phyloP scores from a whole-genome alignment of 441 rosid genomes.

The Pelargonium hybrid region DNA sequence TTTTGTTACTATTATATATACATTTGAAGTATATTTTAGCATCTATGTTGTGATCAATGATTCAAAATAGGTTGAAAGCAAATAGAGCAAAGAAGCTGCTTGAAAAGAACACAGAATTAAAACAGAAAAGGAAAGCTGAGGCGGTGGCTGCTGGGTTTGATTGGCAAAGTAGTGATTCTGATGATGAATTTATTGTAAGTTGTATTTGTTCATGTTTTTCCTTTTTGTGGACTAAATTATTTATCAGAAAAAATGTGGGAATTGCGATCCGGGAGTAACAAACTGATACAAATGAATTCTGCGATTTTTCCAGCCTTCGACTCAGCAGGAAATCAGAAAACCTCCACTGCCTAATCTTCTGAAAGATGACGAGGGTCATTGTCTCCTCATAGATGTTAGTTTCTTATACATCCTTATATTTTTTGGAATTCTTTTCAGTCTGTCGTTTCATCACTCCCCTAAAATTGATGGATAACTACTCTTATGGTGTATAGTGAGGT shows the following conservation, averaged over 20 bases:
- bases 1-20: neutral
- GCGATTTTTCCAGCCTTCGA: no score
- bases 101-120: constrained; percentile 44
- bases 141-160: constrained; percentile 56
- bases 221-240: neutral
- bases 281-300: neutral
- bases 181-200: constrained; percentile 59
- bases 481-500: no score
- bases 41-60: no score
- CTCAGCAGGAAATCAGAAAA: constrained; percentile 19
- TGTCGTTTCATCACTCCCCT: neutral
- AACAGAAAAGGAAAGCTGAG: constrained; percentile 54
- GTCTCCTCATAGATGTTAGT: constrained; percentile 67
- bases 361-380: constrained; percentile 66
- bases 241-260: neutral
- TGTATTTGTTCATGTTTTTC: constrained; percentile 6
- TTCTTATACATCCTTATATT: constrained; percentile 14
- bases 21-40: neutral
- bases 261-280: neutral
- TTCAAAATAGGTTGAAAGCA: constrained; percentile 48
- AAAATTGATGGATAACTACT: neutral
- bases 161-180: constrained; percentile 50
- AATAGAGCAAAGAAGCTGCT: constrained; percentile 61
- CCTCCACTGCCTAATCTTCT: constrained; percentile 42
- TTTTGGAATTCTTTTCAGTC: constrained; percentile 9